These are phyloP conservation scores for Babesia divergens DNA, from an alignment of 169 alveolate species.

Conservation along the genomic window DNA sequence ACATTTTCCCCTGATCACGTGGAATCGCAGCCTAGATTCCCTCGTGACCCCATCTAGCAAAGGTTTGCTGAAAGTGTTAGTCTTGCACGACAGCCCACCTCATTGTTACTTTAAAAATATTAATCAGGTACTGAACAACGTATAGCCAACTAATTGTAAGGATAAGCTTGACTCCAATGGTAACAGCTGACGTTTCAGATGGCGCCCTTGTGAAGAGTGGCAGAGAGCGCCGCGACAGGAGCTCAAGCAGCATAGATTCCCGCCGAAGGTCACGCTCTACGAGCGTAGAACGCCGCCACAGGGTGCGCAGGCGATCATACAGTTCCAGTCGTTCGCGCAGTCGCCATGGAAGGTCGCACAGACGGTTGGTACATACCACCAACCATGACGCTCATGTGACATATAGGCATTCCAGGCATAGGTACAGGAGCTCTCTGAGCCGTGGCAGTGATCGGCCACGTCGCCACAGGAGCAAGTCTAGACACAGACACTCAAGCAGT, in stretches of 20 bases:
- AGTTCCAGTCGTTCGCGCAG: constrained; percentile 22
- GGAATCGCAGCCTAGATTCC: neutral
- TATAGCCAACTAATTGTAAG: constrained; percentile 7
- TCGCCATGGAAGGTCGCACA: constrained; percentile 16
- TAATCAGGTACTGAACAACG: neutral
- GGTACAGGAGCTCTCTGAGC: constrained; percentile 21
- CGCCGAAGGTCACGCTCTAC: constrained; percentile 11
- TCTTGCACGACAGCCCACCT: constrained; percentile 24
- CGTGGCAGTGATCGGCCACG: constrained; percentile 3
- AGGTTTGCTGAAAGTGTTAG: neutral
- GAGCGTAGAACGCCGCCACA: neutral
- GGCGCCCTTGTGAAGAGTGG: neutral
- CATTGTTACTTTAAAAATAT: neutral
- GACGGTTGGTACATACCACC: neutral
- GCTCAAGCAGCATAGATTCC: constrained; percentile 5
- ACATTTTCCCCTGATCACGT: neutral
- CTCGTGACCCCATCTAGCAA: neutral
- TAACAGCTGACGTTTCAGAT: constrained; percentile 36
- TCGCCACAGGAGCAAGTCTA: constrained; percentile 34
- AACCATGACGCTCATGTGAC: neutral
- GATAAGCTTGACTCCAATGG: constrained; percentile 11
- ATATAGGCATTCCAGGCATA: neutral
- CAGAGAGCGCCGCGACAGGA: constrained; percentile 23
- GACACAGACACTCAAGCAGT: constrained; percentile 23
- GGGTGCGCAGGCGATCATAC: constrained; percentile 4